phyloP scores from a whole-genome alignment of 345 rosid genomes.

The Arabis alpina region DNA sequence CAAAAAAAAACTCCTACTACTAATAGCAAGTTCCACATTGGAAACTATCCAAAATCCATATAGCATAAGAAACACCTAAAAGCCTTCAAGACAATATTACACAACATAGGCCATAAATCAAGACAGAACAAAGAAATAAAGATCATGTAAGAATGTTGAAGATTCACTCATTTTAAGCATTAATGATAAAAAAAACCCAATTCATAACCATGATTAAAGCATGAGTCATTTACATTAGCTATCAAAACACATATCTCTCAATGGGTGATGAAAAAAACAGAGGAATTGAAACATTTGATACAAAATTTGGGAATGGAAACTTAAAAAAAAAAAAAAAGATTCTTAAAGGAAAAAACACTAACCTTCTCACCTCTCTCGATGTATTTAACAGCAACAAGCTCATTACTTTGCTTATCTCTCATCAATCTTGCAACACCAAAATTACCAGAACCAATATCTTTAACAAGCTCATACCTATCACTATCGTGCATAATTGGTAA shows the following conservation, averaged over 20 bases:
- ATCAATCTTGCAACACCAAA: conserved; percentile 91
- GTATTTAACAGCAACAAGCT: conserved; percentile 91
- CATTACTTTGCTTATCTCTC: conserved; percentile 77
- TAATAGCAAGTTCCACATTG: not conserved
- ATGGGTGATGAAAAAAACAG: not conserved
- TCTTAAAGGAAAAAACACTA: conserved; percentile 1
- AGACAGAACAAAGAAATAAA: no score
- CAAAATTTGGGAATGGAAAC: no score
- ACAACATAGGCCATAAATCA: no score
- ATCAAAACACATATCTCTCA: conserved; percentile 15
- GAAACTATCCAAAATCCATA: conserved; percentile 9
- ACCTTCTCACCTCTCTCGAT: conserved; percentile 97
- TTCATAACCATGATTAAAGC: conserved; percentile 2
- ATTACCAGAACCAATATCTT: conserved; percentile 86
- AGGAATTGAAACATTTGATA: no score
- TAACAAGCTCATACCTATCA: conserved; percentile 69
- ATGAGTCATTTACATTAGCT: not conserved
- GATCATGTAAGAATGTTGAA: no score
- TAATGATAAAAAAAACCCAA: not conserved
- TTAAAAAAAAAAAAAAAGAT: no score
- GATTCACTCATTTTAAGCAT: not conserved
- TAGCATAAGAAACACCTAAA: no score
- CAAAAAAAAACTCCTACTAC: not conserved
- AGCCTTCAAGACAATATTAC: no score
- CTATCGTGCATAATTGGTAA: conserved; percentile 51